phyloP scores from a whole-genome alignment of 192 early-diverging fungal species.

The Backusella sp. region DNA sequence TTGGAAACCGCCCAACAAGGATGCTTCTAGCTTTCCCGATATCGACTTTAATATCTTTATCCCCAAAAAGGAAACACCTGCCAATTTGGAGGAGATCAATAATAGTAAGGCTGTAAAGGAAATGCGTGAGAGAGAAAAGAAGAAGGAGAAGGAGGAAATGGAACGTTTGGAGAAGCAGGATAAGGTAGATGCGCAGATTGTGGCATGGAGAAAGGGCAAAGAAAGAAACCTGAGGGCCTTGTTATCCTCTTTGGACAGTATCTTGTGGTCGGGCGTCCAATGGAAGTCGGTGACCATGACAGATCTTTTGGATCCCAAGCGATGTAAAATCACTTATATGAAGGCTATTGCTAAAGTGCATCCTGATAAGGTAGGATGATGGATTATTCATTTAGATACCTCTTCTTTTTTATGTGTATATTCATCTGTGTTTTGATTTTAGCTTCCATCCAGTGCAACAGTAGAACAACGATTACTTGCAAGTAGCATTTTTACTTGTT shows the following conservation, averaged over 20 bases:
- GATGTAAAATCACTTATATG: slow-evolving; percentile 93
- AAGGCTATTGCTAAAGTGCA: slow-evolving; percentile 90
- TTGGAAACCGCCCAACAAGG: background rate
- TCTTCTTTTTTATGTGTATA: too few species aligned
- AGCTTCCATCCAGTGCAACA: slow-evolving; percentile 48
- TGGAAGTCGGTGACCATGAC: slow-evolving; percentile 79
- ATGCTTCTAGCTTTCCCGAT: slow-evolving; percentile 12
- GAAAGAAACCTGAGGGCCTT: slow-evolving; percentile 89
- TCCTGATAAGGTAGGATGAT: slow-evolving; percentile 81
- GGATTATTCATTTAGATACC: too few species aligned
- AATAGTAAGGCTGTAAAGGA: slow-evolving; percentile 59
- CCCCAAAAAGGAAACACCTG: background rate
- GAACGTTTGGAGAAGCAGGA: slow-evolving; percentile 74
- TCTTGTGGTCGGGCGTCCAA: slow-evolving; percentile 70
- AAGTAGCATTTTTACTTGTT: slow-evolving; percentile 77
- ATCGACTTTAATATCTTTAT: slow-evolving; percentile 29
- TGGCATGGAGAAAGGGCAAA: slow-evolving; percentile 80
- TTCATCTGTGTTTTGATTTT: background rate
- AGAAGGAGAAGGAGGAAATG: slow-evolving; percentile 71
- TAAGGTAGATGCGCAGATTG: slow-evolving; percentile 72
- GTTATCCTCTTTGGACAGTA: slow-evolving; percentile 73
- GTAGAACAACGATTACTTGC: slow-evolving; percentile 87
- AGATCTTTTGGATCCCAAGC: slow-evolving; percentile 79
- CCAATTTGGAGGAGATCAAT: background rate
- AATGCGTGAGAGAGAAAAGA: slow-evolving; percentile 71